Evolutionary conservation across 495 filamentous ascomycete genomes (phyloP).

Genomic region (Penicillium psychrofluorescens): DNA sequence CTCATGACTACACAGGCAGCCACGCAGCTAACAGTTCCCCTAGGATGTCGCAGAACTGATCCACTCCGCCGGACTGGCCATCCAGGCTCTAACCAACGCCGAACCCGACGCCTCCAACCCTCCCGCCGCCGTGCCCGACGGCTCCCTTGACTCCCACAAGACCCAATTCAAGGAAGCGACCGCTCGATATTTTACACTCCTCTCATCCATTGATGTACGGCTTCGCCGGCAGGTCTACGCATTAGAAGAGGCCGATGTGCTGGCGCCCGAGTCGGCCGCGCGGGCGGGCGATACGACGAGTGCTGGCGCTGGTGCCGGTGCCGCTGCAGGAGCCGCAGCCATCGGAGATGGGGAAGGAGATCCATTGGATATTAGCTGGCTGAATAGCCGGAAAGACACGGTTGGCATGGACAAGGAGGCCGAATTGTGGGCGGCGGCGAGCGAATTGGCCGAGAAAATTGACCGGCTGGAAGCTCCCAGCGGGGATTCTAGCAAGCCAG

Average conservation of each 20-base stretch:
- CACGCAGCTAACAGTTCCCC: not conserved
- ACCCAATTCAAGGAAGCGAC: conserved; percentile 54
- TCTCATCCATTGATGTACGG: conserved; percentile 62
- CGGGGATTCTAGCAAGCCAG: conserved; percentile 3
- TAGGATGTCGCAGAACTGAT: conserved; percentile 57
- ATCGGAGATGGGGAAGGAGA: conserved; percentile 8
- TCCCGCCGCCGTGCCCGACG: conserved; percentile 16
- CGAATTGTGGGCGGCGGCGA: conserved; percentile 65
- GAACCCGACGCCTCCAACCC: conserved; percentile 20
- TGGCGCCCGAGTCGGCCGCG: conserved; percentile 35
- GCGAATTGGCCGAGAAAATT: conserved; percentile 37
- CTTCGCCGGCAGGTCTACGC: conserved; percentile 73
- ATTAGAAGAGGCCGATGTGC: conserved; percentile 68
- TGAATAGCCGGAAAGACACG: conserved; percentile 74
- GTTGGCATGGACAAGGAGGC: conserved; percentile 72
- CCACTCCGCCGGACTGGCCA: conserved; percentile 56
- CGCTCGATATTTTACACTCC: conserved; percentile 58
- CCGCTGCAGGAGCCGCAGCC: conserved; percentile 10
- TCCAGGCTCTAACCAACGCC: conserved; percentile 58
- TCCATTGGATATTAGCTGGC: conserved; percentile 68
- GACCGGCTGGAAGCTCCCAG: conserved; percentile 3
- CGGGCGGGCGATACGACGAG: conserved; percentile 19
- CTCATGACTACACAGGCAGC: not conserved
- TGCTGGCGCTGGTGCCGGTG: conserved; percentile 11
- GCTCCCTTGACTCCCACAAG: conserved; percentile 45